Evolutionary conservation across 2,329 filamentous ascomycete species (phyloP), one percentile per base, ranked within the genome.

Genomic region (Calonectria pauciramosa): DNA sequence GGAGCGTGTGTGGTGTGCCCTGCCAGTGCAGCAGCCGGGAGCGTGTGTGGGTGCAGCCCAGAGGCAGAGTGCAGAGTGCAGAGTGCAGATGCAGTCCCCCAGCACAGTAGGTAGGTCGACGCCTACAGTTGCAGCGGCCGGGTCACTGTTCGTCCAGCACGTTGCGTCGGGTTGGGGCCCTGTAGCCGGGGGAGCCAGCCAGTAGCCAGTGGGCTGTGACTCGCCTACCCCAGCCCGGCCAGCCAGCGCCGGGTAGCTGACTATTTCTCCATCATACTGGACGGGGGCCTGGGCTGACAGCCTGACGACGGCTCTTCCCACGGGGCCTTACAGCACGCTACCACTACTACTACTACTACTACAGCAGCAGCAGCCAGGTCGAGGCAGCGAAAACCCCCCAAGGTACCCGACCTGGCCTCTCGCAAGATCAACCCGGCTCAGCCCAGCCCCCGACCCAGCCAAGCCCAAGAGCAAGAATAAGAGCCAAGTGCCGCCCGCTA

Each of bases 361-460:
- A 14, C 34, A 11, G 34, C 56, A 63, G 5, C 34, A 41, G 34
- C 56, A 63, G 5, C 36, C 56, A 41, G n/a, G 34, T 23, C 36
- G 34, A 63, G 56, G 14, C 18, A 41, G 23, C 56, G 28, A 18
- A 49, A 44, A 44, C 4, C 60, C 4, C 60, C 60, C 41, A 65
- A 34, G 18, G 38, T 44, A n/a, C 54, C 54, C 38, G 13, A 41
- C 23, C 56, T 28, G 56, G 18, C 20, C 54, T 63, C 23, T 63
- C 56, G 47, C 68, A 47, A 65, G 38, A 65, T 26, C 41, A 56
- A 51, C 49, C 60, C 51, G 56, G 20, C 63, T 41, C 64, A 64
- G 66, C 66, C 59, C 66, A 68, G 71, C 71, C 65, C 70, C 63
- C 70, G 49, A 56, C 65, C 56, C 65, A 64, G 64, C 65, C 56